phyloP scores from a whole-genome alignment of 495 filamentous ascomycete genomes.

The Daldinia concentrica region DNA sequence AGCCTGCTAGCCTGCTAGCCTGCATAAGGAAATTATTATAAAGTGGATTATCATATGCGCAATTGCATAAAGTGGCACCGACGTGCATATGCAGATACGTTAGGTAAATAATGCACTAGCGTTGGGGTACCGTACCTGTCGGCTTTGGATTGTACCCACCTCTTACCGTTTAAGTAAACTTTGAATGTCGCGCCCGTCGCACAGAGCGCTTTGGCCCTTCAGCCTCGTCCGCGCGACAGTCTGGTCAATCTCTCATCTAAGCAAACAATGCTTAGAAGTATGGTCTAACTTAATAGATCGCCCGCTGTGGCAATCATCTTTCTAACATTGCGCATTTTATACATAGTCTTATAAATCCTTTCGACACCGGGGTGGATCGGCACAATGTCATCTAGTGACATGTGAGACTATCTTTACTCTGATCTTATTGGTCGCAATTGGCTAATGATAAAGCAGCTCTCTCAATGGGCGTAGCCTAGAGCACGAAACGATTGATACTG shows the following conservation, averaged over 20 bases:
- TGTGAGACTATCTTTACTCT: conserved; percentile 22
- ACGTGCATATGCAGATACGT: background rate
- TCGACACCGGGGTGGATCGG: conserved; percentile 8
- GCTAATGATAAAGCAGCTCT: conserved; percentile 29
- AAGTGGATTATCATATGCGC: conserved; percentile 19
- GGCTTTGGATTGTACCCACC: background rate
- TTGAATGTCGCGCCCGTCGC: conserved; percentile 24
- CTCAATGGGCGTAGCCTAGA: conserved; percentile 27
- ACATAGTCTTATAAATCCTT: background rate
- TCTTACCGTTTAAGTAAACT: conserved; percentile 19
- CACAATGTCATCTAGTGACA: conserved; percentile 40
- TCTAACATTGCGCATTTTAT: conserved; percentile 5
- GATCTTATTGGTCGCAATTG: conserved; percentile 35
- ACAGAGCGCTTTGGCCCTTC: conserved; percentile 26
- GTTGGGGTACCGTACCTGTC: conserved; percentile 5
- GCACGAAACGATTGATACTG: conserved; percentile 27
- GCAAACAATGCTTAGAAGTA: conserved; percentile 7
- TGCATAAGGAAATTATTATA: conserved; percentile 11
- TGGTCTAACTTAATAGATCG: conserved; percentile 18
- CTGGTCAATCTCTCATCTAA: background rate
- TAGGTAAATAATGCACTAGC: conserved; percentile 14
- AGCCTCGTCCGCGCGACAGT: conserved; percentile 22
- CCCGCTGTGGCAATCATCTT: conserved; percentile 16
- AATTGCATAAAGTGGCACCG: conserved; percentile 28
- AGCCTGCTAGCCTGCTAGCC: too few species aligned